Conservation (phyloP, 139 green algal species). For the Coelastrella sp. region DNA sequence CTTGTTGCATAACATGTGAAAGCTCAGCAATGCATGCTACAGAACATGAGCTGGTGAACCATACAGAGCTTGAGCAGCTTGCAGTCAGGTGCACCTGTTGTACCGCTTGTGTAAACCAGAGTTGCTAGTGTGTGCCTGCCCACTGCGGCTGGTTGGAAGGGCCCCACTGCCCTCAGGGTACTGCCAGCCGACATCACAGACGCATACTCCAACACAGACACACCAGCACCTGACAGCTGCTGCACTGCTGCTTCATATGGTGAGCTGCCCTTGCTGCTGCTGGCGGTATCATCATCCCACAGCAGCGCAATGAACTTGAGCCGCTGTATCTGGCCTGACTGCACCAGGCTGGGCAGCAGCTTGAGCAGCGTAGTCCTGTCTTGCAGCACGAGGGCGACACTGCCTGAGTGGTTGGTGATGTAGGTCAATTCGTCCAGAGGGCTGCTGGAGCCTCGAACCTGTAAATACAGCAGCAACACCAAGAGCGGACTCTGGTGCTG, state of each 20-base stretch:
- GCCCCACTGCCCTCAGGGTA: constrained; percentile 1
- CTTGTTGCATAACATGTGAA: no score
- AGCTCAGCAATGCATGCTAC: no score
- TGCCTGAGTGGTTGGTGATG: constrained; percentile 82
- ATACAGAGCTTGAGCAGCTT: no score
- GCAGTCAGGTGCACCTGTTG: background rate
- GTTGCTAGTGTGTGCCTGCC: background rate
- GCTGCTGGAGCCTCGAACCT: constrained; percentile 82
- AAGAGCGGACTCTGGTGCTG: no score
- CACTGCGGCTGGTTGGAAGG: background rate
- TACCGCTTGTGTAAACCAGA: constrained; percentile 21
- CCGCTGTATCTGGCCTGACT: constrained; percentile 23
- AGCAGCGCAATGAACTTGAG: constrained; percentile 83
- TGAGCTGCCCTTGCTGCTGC: background rate
- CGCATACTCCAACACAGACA: constrained; percentile 6
- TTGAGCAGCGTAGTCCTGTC: constrained; percentile 75
- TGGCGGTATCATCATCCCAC: constrained; percentile 62
- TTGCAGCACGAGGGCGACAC: constrained; percentile 78
- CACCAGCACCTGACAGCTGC: background rate
- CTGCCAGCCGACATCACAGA: constrained; percentile 8
- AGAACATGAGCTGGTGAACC: no score
- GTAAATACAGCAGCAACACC: background rate
- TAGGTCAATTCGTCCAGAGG: constrained; percentile 84
- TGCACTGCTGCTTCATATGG: background rate
- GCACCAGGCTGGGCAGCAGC: constrained; percentile 65